phyloP scores from a whole-genome alignment of 1,284 basidiomycete species.

The Moniliophthora roreri region DNA sequence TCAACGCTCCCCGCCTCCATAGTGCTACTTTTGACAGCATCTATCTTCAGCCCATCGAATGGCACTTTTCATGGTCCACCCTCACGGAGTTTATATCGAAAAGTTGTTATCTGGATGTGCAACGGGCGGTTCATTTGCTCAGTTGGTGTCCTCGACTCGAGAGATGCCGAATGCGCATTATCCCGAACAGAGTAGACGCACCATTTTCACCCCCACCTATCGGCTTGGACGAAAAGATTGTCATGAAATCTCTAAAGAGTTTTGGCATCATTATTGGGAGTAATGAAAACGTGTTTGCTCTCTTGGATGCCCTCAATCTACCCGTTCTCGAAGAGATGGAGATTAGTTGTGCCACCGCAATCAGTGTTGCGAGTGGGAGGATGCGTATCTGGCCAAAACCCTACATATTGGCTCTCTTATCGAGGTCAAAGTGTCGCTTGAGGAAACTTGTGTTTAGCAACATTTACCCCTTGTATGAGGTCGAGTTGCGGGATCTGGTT shows the following conservation, averaged over 20 bases:
- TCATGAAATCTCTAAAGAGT: not conserved
- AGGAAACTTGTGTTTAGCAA: not conserved
- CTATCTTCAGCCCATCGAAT: not conserved
- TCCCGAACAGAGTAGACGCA: not conserved
- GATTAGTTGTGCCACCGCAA: not conserved
- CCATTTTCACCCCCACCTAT: too few relatives aligned
- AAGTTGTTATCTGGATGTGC: not conserved
- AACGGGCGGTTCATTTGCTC: not conserved
- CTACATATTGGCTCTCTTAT: not conserved
- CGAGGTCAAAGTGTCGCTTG: not conserved
- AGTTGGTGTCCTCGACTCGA: not conserved
- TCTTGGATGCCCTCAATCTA: not conserved
- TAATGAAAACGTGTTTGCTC: not conserved
- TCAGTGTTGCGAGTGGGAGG: not conserved
- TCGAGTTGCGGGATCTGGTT: not conserved
- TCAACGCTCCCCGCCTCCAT: not conserved
- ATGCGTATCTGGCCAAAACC: constrained; percentile 1
- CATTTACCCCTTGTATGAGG: not conserved
- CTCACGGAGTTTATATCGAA: not conserved
- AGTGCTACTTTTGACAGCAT: not conserved
- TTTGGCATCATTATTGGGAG: not conserved
- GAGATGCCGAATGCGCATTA: not conserved
- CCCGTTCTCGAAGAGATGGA: not conserved
- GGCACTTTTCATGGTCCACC: not conserved
- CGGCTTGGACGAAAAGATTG: not conserved